Percentiles rank a stretch among this genome's conserved stretches.
Conservation (phyloP, 1,284 basidiomycete species). For the Nidula niveotomentosa region DNA sequence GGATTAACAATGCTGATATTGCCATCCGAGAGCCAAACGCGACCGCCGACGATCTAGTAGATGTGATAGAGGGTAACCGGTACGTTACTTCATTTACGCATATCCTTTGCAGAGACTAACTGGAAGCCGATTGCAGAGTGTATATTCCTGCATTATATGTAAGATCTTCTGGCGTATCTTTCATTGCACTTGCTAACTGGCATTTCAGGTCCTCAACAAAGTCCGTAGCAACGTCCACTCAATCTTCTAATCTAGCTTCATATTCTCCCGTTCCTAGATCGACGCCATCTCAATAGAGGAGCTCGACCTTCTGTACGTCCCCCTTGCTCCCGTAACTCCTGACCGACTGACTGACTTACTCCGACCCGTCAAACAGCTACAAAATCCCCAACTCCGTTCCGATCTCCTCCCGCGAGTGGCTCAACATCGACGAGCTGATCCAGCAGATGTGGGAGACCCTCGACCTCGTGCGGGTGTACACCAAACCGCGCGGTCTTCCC, state of each 20-base stretch:
- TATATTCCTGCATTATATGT: constrained; percentile 94
- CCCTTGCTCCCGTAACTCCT: neutral
- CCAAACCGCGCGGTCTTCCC: constrained; percentile 88
- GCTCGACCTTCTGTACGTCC: constrained; percentile 83
- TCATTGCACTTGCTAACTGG: constrained; percentile 1
- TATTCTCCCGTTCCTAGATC: constrained; percentile 58
- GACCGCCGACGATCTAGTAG: constrained; percentile 98
- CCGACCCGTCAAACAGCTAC: constrained; percentile 43
- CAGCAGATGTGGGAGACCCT: constrained; percentile 91
- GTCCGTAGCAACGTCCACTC: constrained; percentile 27
- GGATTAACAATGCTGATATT: constrained; percentile 87
- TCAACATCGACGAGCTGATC: constrained; percentile 95
- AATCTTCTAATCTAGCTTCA: constrained; percentile 15
- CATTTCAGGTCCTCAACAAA: constrained; percentile 71
- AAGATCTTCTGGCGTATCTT: constrained; percentile 24
- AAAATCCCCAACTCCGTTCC: constrained; percentile 97
- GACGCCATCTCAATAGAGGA: constrained; percentile 99
- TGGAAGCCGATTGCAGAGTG: constrained; percentile 51
- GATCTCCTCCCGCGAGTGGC: constrained; percentile 91
- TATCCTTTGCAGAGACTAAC: too few species aligned
- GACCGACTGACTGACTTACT: neutral
- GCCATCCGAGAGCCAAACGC: constrained; percentile 92
- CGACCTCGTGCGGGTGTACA: constrained; percentile 91
- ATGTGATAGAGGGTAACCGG: constrained; percentile 93
- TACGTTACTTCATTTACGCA: constrained; percentile 19